Base-by-base conservation (phyloP, 176 grass and related monocot species). In the Musa beccarii region DNA sequence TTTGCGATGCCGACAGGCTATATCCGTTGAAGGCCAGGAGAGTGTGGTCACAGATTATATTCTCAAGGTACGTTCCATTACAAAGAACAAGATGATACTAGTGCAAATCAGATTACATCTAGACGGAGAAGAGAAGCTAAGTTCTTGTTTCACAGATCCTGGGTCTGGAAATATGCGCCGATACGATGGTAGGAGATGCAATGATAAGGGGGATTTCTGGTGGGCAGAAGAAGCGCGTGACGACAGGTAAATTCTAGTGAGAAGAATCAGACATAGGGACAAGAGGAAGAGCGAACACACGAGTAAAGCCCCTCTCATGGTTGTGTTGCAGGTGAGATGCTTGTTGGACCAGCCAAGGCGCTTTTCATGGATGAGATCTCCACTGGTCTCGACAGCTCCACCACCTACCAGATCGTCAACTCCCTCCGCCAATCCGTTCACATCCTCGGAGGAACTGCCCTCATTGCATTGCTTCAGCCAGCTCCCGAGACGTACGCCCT, bases 301-400 rank as follows among this genome's bases (percentile, higher is more conserved):
- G 9, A 14, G n/a, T 20, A 50, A 71, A 51, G 2, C 10, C 16
- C 50, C 26, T 51, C 50, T 51, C 10, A 23, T 71, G 3, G 68
- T 12, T 71, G 82, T 74, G 83, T 12, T 62, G 54, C 34, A 96
- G 93, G 93, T 62, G 90, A 97, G 75, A 97, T 97, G 94, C 90
- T 97, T 84, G 94, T 97, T 14, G 94, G 94, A 15, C 93, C 93
- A 79, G 87, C 93, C 28, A 92, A 88, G 79, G 93, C 87, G 2
- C 93, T 96, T 13, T 93, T 97, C 84, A 97, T 97, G 94, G 94
- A 97, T 20, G 94, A 97, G 69, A 97, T 97, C 69, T 93, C 94
- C 24, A 97, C 93, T 0, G 90, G 93, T 51, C 78, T 97, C 52
- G 93, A 96, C 74, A 96, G 93, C 81, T 96, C 93, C 68, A 96